Conservation (phyloP, 305 asterid species). For the Petunia hybrid region DNA sequence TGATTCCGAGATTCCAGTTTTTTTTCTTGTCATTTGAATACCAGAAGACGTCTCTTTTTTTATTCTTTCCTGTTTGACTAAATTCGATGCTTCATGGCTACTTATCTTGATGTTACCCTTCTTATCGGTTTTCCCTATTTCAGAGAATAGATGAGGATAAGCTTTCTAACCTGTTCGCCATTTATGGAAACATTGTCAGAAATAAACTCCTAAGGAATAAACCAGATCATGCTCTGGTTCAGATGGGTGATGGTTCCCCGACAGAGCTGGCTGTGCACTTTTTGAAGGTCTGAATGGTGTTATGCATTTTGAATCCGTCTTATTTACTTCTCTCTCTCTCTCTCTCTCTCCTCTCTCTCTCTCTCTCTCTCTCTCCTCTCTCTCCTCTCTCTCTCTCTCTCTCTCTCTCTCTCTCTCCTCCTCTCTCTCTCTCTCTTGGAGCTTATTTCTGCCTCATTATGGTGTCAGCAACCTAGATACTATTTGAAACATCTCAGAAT, state of each 20-base stretch:
- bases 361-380: slow-evolving; percentile 4
- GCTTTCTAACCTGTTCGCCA: slow-evolving; percentile 89
- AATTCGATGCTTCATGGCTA: not conserved
- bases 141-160: slow-evolving; percentile 91
- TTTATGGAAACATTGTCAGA: slow-evolving; percentile 85
- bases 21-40: not conserved
- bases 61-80: slow-evolving; percentile 25
- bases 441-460: not conserved
- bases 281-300: slow-evolving; percentile 62
- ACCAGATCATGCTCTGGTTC: slow-evolving; percentile 95
- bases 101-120: not conserved
- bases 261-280: slow-evolving; percentile 97
- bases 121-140: slow-evolving; percentile 42
- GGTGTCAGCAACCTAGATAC: slow-evolving; percentile 2
- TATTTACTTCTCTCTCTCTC: slow-evolving; percentile 18
- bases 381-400: not conserved
- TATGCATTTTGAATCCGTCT: not conserved
- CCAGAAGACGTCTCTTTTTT: not conserved
- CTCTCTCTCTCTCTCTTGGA: slow-evolving; percentile 19
- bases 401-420: slow-evolving; percentile 14
- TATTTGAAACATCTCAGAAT: not conserved
- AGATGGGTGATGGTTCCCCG: slow-evolving; percentile 98
- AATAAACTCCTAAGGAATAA: slow-evolving; percentile 79
- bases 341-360: slow-evolving; percentile 17
- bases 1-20: not conserved